Conservation (phyloP, 306 rosid species). For the Prinsepia uniflora region DNA sequence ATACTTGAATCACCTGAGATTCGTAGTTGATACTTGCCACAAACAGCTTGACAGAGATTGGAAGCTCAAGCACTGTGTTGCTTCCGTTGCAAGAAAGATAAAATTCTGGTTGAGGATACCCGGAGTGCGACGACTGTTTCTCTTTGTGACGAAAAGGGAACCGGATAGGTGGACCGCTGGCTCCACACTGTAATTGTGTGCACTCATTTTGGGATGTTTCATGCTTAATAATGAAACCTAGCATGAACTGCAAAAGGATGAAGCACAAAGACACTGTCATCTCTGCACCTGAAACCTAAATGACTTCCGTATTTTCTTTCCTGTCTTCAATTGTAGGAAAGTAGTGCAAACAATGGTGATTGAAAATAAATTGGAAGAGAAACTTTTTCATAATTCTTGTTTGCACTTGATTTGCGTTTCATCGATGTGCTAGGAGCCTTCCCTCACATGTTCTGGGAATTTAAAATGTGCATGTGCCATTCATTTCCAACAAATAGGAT, state of each 20-base stretch:
- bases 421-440: too few relatives aligned
- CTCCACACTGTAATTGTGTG: neutral
- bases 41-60: neutral
- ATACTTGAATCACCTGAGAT: neutral
- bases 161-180: constrained; percentile 3
- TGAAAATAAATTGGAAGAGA: too few relatives aligned
- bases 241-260: neutral
- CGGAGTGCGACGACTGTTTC: neutral
- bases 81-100: neutral
- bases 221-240: neutral
- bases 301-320: too few relatives aligned
- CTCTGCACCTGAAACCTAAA: neutral
- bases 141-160: constrained; percentile 25
- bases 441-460: too few relatives aligned
- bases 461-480: too few relatives aligned
- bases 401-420: too few relatives aligned
- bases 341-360: too few relatives aligned
- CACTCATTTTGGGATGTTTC: constrained; percentile 13
- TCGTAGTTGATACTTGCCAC: constrained; percentile 7
- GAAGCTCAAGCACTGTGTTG: constrained; percentile 4
- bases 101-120: constrained; percentile 10
- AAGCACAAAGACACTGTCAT: neutral
- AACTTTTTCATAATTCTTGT: too few relatives aligned
- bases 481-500: too few relatives aligned
- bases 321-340: too few relatives aligned